Evolutionary conservation across 2,329 filamentous ascomycete genomes (phyloP).

Genomic region (Pestalotiopsis sp.): DNA sequence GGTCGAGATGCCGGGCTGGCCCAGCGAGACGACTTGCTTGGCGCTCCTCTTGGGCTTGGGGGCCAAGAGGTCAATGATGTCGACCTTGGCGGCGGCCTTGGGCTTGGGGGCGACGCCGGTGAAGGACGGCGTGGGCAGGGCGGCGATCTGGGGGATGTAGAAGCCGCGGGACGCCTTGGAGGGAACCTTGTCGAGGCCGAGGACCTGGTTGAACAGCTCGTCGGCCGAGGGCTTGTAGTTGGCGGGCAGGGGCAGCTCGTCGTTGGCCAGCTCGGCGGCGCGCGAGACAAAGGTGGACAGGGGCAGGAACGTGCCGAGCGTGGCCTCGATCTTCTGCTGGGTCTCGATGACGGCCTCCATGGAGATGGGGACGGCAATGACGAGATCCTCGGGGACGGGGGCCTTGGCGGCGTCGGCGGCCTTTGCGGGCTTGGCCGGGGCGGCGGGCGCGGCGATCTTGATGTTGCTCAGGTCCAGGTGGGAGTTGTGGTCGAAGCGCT

Average conservation of each 20-base stretch:
- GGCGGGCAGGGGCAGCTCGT: conserved; percentile 73
- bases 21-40: conserved; percentile 34
- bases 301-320: conserved; percentile 79
- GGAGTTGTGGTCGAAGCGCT: conserved; percentile 72
- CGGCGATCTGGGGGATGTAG: conserved; percentile 73
- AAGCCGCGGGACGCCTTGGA: conserved; percentile 3
- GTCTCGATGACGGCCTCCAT: conserved; percentile 77
- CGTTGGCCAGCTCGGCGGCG: conserved; percentile 85
- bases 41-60: conserved; percentile 36
- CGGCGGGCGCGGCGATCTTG: conserved; percentile 67
- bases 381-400: conserved; percentile 48
- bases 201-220: conserved; percentile 87
- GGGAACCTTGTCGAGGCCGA: conserved; percentile 62
- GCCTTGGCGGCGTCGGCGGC: conserved; percentile 39
- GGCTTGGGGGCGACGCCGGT: conserved; percentile 34
- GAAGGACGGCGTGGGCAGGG: conserved; percentile 51
- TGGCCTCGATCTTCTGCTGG: conserved; percentile 78
- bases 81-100: conserved; percentile 53
- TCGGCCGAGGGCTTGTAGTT: conserved; percentile 69
- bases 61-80: conserved; percentile 83
- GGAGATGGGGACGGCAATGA: conserved; percentile 76
- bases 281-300: conserved; percentile 85
- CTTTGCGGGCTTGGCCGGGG: conserved; percentile 35
- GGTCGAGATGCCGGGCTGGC: conserved; percentile 47
- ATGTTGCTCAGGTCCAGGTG: conserved; percentile 96